Evolutionary conservation across 495 filamentous ascomycete species (phyloP).

Genomic region (Penicillium egyptiacum): DNA sequence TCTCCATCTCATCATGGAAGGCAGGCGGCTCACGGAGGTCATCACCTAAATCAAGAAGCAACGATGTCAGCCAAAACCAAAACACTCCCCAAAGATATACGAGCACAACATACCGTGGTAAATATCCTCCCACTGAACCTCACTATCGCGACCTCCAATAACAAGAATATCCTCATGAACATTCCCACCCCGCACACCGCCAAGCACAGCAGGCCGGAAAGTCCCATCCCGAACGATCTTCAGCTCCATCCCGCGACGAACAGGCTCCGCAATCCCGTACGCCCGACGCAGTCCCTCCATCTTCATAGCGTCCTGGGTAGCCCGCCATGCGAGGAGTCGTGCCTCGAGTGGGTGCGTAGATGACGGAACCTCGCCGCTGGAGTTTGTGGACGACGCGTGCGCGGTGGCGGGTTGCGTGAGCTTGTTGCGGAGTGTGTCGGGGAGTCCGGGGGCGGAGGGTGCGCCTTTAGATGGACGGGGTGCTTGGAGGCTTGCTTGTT

Average conservation of each 20-base stretch:
- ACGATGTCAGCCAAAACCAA: conserved; percentile 12
- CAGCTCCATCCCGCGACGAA: conserved; percentile 92
- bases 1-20: conserved; percentile 94
- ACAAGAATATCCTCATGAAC: conserved; percentile 79
- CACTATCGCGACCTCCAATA: conserved; percentile 65
- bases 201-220: conserved; percentile 50
- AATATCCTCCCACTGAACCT: conserved; percentile 88
- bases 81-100: not conserved
- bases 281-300: conserved; percentile 82
- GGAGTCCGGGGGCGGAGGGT: conserved; percentile 85
- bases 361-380: conserved; percentile 36
- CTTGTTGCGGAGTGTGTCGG: conserved; percentile 85
- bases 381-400: conserved; percentile 46
- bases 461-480: conserved; percentile 58
- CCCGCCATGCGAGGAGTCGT: conserved; percentile 78
- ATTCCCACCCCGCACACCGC: conserved; percentile 39
- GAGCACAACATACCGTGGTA: conserved; percentile 53
- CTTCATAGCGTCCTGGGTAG: conserved; percentile 81
- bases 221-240: conserved; percentile 69
- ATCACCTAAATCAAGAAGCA: conserved; percentile 50
- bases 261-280: conserved; percentile 91
- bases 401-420: conserved; percentile 55
- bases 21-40: conserved; percentile 59
- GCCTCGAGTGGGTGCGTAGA: conserved; percentile 89
- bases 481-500: conserved; percentile 30